Evolutionary conservation across 2,329 filamentous ascomycete genomes (phyloP), one percentile per base, ranked within the genome.

Genomic region (Aureobasidium sp.): DNA sequence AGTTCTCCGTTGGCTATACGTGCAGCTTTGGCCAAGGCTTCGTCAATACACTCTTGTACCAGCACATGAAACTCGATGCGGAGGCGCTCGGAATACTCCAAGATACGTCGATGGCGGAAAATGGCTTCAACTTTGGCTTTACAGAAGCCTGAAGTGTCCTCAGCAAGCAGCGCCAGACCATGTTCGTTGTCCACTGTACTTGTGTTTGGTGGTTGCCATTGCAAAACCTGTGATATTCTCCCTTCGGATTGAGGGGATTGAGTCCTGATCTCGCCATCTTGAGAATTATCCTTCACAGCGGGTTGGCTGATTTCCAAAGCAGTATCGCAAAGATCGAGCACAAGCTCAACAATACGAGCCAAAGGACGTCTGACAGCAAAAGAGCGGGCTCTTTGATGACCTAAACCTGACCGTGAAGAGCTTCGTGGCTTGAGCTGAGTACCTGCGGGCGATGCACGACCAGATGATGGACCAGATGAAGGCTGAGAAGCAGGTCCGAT

Each of bases 171-270:
- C 38, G 90, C 87, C 25, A 99, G 78, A 0, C 94, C 94, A 69
- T 95, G 89, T 70, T 97, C 93, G 71, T 96, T 91, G 64, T 99
- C 94, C 17, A 96, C 76, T 0, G 91, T 94, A 68, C 93, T 93
- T 53, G 87, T 88, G 67, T 90, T 92, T 0, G 94, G 94, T 5
- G 93, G 96, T 69, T 96, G 91, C 94, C 95, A 99, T 71, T 96
- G 91, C 66, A 95, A 74, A 6, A 99, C 92, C 73, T 99, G 94
- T 1, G 89, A 89, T 67, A 97, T 95, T 33, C 93, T 86, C 45
- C 90, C 94, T 71, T 99, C 94, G 0, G 95, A 99, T 69, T 96
- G 90, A 0, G 94, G 94, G 4, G 94, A 99, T 70, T 96, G 89
- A 0, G 93, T 96, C 49, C 93, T 85, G 64, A 97, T 85, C 64